Percentiles rank a stretch among this genome's conserved stretches.
These are phyloP conservation scores for Aspergillus sp. DNA, from an alignment of 2,329 filamentous ascomycete species.

Conservation along the genomic window DNA sequence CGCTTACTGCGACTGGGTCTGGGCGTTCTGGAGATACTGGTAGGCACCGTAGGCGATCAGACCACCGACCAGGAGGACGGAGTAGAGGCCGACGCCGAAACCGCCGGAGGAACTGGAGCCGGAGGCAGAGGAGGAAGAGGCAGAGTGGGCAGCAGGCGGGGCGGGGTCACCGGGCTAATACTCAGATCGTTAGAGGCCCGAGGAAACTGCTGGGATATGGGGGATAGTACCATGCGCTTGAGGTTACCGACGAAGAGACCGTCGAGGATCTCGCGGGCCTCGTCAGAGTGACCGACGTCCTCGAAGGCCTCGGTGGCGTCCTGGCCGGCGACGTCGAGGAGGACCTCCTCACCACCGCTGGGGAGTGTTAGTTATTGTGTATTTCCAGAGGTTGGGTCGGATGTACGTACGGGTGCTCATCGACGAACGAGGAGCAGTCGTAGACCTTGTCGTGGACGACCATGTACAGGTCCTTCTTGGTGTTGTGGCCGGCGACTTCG, in stretches of 20 bases:
- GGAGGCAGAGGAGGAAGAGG: conserved; percentile 45
- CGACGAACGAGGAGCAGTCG: conserved; percentile 81
- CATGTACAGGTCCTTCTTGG: conserved; percentile 87
- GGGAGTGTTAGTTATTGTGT: conserved; percentile 2
- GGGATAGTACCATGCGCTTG: conserved; percentile 68
- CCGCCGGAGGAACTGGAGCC: conserved; percentile 33
- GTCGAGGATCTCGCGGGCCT: conserved; percentile 90
- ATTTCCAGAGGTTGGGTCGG: conserved; percentile 2
- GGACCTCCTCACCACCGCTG: conserved; percentile 96
- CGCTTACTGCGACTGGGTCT: conserved; percentile 25
- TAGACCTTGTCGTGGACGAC: conserved; percentile 98
- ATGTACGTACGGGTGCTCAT: conserved; percentile 82
- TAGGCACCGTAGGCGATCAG: conserved; percentile 75
- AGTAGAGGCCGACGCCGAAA: conserved; percentile 78
- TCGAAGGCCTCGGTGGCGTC: conserved; percentile 98
- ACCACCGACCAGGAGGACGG: conserved; percentile 73
- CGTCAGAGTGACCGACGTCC: conserved; percentile 98
- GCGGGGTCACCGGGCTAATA: conserved; percentile 69
- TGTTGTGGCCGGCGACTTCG: conserved; percentile 80
- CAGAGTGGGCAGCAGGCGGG: conserved; percentile 59
- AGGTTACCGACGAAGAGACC: conserved; percentile 70
- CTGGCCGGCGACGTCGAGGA: conserved; percentile 92
- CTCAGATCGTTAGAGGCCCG: neutral
- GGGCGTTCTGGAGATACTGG: conserved; percentile 68
- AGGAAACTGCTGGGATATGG: neutral